Evolutionary conservation across 208 protist genomes (phyloP), one percentile per base, ranked within the genome.

Genomic region (Herpetomonas samuelpessoai): DNA sequence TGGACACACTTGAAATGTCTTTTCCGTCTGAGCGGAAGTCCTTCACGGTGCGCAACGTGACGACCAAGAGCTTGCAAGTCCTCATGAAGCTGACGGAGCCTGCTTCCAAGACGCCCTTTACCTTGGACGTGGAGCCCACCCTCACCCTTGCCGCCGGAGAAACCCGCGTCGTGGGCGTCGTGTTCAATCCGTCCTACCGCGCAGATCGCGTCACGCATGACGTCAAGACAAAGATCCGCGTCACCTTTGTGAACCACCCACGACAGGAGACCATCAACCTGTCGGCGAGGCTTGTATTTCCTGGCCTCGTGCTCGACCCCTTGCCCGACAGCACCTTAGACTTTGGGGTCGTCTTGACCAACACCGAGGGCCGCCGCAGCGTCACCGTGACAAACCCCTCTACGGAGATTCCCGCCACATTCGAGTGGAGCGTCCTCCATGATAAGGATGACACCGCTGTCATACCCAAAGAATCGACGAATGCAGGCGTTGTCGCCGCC

Each of bases 311-410:
- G 25, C 59, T 98, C 31, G 79, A 86, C 27, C 86, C 84, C 0
- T 29, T 65, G 16, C 47, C 52, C 22, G 47, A 30, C 1, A 48
- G 30, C 22, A 25, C 30, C 24, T 25, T 98, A 41, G 90, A 98
- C 59, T 98, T 98, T 78, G 97, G 97, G 16, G 86, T 81, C 39
- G 80, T 98, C 47, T 64, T 99, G 47, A 84, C 86, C 48, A 84
- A 98, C 61, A 97, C 93, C 7, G 86, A 97, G 61, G 67, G 76
- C 60, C 73, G 80, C 7, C 69, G 71, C 26, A 56, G 71, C 7
- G 60, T 98, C 22, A 75, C 65, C 60, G 61, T 98, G 21, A 81
- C 60, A 7, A 98, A 98, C 74, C 62, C 75, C 1, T 96, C 87
- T 2, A 55, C 50, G 9, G 76, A 75, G 30, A 61, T 98, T 10